Evolutionary conservation across 164 flowering plant species (phyloP), one percentile per base, ranked within the genome.

Genomic region (Magnolia sinica): DNA sequence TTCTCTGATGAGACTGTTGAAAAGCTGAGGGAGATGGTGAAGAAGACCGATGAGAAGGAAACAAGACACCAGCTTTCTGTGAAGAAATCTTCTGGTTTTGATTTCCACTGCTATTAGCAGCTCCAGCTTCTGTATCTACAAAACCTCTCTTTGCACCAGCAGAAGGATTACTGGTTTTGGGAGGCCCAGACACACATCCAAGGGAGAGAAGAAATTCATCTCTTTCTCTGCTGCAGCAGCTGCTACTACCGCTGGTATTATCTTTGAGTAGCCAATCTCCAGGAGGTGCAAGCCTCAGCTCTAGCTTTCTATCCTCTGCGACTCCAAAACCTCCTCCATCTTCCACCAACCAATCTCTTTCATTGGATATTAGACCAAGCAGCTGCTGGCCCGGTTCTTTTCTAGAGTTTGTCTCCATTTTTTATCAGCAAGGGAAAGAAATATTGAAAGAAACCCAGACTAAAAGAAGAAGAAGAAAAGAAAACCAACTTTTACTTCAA

Each of bases 201-300:
- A 86, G 82, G 70, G 86, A 86, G 70, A 80, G 84, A 68, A 80
- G 74, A 45, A 89, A 76, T 23, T 81, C 85, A 68, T 81, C 83
- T 66, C 74, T 73, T 65, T 76, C 79, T 76, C 20, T 81, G 67
- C 16, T 72, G 68, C 64, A 52, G 50, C 51, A 50, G 64, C 24
- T 81, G 64, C 16, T 73, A 68, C 68, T 55, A 31, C 50, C 51
- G 55, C n/a, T 31, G 50, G 71, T 68, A 45, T 16, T 24, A 19
- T 68, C 73, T 31, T 69, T 69, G 14, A 14, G 29, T n/a, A 23
- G 29, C 78, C 78, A 76, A 58, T 76, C 87, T 50, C 92, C 95
- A 1, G 98, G 98, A 31, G 96, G 95, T 72, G 87, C 98, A 45
- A 95, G 88, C 83, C 91, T 91, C 20, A 95, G 88, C 81, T 92